Evolutionary conservation across 2,329 filamentous ascomycete genomes (phyloP).

Genomic region (Nectriaceae sp.): DNA sequence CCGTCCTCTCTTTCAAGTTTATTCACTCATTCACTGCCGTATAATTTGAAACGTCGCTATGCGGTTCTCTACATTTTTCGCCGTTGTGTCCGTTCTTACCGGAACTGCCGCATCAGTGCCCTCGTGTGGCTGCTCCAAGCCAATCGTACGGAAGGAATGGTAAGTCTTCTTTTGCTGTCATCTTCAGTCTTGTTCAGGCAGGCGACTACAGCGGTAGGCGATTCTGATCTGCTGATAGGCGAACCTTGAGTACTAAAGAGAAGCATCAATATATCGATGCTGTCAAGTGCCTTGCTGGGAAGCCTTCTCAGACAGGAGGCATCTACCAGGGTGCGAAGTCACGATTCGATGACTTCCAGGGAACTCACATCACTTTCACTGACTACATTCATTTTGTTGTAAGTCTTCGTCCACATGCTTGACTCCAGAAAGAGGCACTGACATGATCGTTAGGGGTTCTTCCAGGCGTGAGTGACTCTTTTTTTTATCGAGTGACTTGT

Average conservation of each 20-base stretch:
- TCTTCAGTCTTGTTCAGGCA: too few relatives aligned
- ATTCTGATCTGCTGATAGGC: conserved; percentile 12
- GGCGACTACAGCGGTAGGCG: too few relatives aligned
- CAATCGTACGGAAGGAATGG: conserved; percentile 19
- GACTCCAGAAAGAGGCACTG: background rate
- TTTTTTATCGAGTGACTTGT: background rate
- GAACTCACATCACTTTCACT: conserved; percentile 26
- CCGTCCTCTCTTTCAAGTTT: too few relatives aligned
- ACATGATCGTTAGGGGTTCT: conserved; percentile 7
- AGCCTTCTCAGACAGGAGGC: conserved; percentile 14
- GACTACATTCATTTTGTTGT: conserved; percentile 27
- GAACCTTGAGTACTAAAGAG: conserved; percentile 14
- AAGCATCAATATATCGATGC: conserved; percentile 26
- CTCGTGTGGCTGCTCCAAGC: conserved; percentile 8
- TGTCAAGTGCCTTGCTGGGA: conserved; percentile 22
- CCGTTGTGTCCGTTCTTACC: background rate
- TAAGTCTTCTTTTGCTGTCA: conserved; percentile 1
- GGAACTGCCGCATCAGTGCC: background rate
- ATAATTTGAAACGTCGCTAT: too few relatives aligned
- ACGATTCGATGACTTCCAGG: conserved; percentile 28
- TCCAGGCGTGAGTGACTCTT: conserved; percentile 9
- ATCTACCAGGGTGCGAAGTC: conserved; percentile 20
- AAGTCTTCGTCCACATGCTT: background rate
- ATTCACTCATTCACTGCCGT: too few relatives aligned
- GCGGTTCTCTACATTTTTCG: background rate